Evolutionary conservation across 2,329 filamentous ascomycete species (phyloP).

Genomic region (Diaporthe citriasiana): DNA sequence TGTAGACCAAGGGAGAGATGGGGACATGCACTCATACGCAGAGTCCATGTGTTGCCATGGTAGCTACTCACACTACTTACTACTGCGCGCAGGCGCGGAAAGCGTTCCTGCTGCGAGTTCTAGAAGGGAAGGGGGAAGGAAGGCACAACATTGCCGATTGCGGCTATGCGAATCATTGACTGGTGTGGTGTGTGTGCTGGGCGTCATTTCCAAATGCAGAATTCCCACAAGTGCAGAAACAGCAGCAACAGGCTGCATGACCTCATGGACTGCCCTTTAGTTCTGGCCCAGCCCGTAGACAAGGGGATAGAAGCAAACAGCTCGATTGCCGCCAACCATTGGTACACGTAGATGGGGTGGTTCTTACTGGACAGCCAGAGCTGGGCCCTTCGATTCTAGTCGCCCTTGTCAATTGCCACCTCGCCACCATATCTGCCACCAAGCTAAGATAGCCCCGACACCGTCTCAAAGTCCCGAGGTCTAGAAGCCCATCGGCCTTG

Average conservation of each 20-base stretch:
- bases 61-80: background rate
- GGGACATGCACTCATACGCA: background rate
- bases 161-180: conserved; percentile 24
- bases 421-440: conserved; percentile 8
- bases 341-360: too few species aligned
- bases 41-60: background rate
- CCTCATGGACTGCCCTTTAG: conserved; percentile 12
- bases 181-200: background rate
- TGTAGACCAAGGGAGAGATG: background rate
- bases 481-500: conserved; percentile 7
- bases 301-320: background rate
- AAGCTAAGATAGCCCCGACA: conserved; percentile 24
- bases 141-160: background rate
- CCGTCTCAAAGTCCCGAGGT: conserved; percentile 19
- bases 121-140: too few species aligned
- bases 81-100: background rate
- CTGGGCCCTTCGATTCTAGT: background rate
- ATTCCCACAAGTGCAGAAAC: background rate
- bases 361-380: background rate
- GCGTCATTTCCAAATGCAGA: background rate
- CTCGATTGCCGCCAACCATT: background rate
- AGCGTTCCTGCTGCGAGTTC: too few species aligned
- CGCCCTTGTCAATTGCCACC: conserved; percentile 6
- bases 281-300: conserved; percentile 13
- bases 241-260: background rate